A percentile compares a stretch with the other conserved stretches of the same genome.
phyloP scores from a whole-genome alignment of 2,329 filamentous ascomycete genomes.

The Aureobasidium uvarum region DNA sequence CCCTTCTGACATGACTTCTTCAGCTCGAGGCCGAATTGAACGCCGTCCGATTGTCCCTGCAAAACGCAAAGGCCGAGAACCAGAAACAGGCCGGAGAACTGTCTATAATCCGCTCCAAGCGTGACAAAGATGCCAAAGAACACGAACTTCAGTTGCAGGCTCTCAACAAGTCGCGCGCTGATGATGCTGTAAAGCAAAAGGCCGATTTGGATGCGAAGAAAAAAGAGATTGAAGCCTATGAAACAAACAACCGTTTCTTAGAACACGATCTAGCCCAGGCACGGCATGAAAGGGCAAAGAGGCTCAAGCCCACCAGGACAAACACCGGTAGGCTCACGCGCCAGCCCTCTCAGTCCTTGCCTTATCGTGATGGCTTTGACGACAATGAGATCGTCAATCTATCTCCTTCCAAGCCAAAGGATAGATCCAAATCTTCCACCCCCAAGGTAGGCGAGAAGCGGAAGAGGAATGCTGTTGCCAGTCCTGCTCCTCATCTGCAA shows the following conservation, averaged over 20 bases:
- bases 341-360: conserved; percentile 61
- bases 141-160: conserved; percentile 62
- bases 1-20: background rate
- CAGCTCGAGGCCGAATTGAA: conserved; percentile 47
- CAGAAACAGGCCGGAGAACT: conserved; percentile 69
- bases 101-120: conserved; percentile 70
- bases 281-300: conserved; percentile 48
- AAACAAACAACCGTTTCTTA: conserved; percentile 70
- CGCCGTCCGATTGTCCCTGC: conserved; percentile 42
- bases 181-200: conserved; percentile 63
- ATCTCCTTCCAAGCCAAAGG: conserved; percentile 54
- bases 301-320: conserved; percentile 37
- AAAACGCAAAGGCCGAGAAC: conserved; percentile 49
- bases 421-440: conserved; percentile 52
- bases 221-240: conserved; percentile 62
- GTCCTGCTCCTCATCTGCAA: conserved; percentile 57
- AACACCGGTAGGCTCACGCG: conserved; percentile 41
- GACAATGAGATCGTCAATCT: conserved; percentile 59
- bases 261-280: conserved; percentile 68
- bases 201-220: conserved; percentile 63
- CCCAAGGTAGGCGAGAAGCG: conserved; percentile 66
- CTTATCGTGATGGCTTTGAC: conserved; percentile 74
- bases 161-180: conserved; percentile 62
- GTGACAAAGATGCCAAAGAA: conserved; percentile 60
- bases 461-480: conserved; percentile 64